Conservation (phyloP, 2,329 filamentous ascomycete genomes). For the Didymella keratinophila region DNA sequence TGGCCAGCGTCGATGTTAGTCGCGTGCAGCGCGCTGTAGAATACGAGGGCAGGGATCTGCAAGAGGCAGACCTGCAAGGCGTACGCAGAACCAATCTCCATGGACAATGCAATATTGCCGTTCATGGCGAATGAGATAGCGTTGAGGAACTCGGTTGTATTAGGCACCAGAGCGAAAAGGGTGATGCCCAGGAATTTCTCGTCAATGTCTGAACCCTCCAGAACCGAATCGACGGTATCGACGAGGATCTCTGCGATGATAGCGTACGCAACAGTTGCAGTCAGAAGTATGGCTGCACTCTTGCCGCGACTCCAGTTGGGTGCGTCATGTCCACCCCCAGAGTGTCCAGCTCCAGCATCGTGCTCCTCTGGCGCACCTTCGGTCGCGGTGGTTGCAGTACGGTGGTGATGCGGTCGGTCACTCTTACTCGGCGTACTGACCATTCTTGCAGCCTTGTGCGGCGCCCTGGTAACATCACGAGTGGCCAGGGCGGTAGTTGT, state of each 20-base stretch:
- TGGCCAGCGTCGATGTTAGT: constrained; percentile 63
- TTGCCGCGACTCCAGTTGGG: constrained; percentile 96
- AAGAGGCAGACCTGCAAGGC: constrained; percentile 94
- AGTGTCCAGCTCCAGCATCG: constrained; percentile 56
- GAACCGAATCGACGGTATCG: constrained; percentile 94
- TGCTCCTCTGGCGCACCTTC: constrained; percentile 59
- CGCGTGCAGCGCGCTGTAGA: constrained; percentile 83
- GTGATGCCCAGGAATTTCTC: constrained; percentile 98
- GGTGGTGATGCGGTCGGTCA: constrained; percentile 51
- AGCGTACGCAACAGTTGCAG: constrained; percentile 91
- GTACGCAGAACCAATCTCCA: constrained; percentile 98
- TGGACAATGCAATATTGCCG: constrained; percentile 96
- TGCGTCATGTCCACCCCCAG: constrained; percentile 81
- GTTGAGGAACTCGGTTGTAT: constrained; percentile 98
- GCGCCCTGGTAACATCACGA: constrained; percentile 70
- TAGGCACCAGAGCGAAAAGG: constrained; percentile 93
- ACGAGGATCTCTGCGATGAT: constrained; percentile 96
- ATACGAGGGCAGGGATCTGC: constrained; percentile 89
- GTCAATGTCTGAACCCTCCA: constrained; percentile 88
- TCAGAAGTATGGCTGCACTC: constrained; percentile 86
- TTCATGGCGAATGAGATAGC: constrained; percentile 99
- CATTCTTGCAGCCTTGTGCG: constrained; percentile 60
- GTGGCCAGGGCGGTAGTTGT: constrained; percentile 88
- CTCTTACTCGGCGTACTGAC: constrained; percentile 43
- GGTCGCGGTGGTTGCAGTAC: constrained; percentile 57